phyloP scores from a whole-genome alignment of 192 early-diverging fungal genomes.

The Coemansia asiatica region DNA sequence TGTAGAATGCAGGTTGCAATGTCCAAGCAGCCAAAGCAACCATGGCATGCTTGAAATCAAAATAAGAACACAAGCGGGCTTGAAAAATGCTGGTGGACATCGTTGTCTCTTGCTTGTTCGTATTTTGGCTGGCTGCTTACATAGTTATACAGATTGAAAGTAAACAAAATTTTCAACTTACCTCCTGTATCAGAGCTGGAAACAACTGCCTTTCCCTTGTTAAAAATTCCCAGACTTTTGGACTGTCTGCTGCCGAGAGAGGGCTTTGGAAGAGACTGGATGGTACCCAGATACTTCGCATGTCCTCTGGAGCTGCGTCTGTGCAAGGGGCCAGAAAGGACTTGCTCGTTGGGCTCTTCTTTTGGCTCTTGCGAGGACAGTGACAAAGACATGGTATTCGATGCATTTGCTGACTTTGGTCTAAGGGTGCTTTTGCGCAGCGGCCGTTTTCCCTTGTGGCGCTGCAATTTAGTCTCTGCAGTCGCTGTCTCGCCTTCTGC shows the following conservation, averaged over 20 bases:
- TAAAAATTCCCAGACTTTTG: constrained; percentile 44
- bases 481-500: background rate
- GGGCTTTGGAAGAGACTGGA: constrained; percentile 21
- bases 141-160: background rate
- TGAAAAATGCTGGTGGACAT: background rate
- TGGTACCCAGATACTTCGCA: constrained; percentile 11
- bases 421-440: constrained; percentile 28
- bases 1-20: background rate
- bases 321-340: background rate
- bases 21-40: background rate
- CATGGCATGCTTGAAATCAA: background rate
- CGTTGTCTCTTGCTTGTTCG: background rate
- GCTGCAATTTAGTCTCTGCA: background rate
- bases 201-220: constrained; percentile 48
- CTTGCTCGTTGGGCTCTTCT: background rate
- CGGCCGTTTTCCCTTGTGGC: constrained; percentile 20
- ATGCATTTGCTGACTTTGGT: background rate
- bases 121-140: background rate
- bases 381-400: background rate
- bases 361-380: background rate
- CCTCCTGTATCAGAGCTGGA: constrained; percentile 21
- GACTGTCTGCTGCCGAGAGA: background rate
- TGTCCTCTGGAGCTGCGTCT: background rate
- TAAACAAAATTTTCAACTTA: constrained; percentile 14
- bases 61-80: background rate